These are phyloP conservation scores for Debaryomyces fabryi DNA, from an alignment of 1,139 yeast species.

Conservation along the genomic window DNA sequence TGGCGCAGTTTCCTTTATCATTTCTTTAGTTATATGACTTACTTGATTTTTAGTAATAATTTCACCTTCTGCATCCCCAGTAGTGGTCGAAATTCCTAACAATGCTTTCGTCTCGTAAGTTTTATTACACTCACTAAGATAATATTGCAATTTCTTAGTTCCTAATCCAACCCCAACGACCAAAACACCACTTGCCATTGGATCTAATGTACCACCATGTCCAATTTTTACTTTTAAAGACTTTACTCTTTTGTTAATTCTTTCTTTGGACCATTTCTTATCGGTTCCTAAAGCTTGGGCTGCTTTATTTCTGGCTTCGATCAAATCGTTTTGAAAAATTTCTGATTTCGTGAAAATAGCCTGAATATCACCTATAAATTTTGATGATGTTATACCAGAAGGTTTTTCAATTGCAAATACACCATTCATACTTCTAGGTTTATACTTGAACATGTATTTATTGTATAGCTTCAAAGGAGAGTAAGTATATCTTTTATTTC, in stretches of 20 bases:
- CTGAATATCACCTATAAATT: conserved; percentile 68
- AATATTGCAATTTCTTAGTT: conserved; percentile 76
- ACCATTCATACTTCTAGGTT: conserved; percentile 63
- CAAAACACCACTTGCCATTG: conserved; percentile 89
- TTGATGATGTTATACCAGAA: conserved; percentile 78
- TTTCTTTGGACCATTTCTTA: conserved; percentile 49
- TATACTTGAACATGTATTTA: conserved; percentile 12
- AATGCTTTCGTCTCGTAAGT: conserved; percentile 83
- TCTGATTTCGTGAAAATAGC: conserved; percentile 60
- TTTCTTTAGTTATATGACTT: conserved; percentile 59
- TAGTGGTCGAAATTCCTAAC: conserved; percentile 88
- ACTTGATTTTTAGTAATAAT: conserved; percentile 60
- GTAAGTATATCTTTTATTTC: background rate
- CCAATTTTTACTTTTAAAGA: conserved; percentile 83
- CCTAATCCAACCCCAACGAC: conserved; percentile 91
- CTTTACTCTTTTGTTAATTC: conserved; percentile 48
- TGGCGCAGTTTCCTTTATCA: conserved; percentile 50
- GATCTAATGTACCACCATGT: conserved; percentile 98
- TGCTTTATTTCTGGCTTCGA: conserved; percentile 36
- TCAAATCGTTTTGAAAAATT: conserved; percentile 59
- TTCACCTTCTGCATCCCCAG: conserved; percentile 93
- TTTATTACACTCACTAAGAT: conserved; percentile 71
- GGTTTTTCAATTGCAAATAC: conserved; percentile 94
- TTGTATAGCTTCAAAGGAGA: background rate
- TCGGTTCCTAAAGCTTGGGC: conserved; percentile 42